A percentile compares a stretch with the other conserved stretches of the same genome.
phyloP scores from a whole-genome alignment of 2,329 filamentous ascomycete genomes.

The Incumbomyces delicatus region DNA sequence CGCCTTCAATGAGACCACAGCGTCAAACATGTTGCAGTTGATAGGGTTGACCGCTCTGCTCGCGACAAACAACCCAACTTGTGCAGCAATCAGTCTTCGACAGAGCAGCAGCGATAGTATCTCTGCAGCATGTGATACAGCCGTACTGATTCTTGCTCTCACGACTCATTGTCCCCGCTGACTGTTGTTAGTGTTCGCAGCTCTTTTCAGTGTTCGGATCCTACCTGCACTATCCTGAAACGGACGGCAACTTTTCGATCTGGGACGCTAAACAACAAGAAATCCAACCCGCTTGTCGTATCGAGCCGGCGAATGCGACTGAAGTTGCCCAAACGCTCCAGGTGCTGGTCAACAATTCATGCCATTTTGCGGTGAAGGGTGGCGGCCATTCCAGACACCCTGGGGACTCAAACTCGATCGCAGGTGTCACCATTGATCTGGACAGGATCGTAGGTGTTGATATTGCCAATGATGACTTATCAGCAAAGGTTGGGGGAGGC shows the following conservation, averaged over 20 bases:
- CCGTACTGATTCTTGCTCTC: neutral
- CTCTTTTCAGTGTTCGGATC: neutral
- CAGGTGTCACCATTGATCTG: conserved; percentile 29
- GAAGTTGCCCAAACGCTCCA: conserved; percentile 26
- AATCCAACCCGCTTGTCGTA: conserved; percentile 24
- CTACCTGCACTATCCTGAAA: conserved; percentile 3
- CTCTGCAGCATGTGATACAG: neutral
- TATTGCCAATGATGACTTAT: conserved; percentile 22
- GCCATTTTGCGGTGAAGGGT: conserved; percentile 45
- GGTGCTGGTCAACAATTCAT: conserved; percentile 21
- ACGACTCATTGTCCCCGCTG: neutral
- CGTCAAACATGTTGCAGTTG: too few species aligned
- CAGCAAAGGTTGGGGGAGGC: conserved; percentile 26
- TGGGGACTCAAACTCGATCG: conserved; percentile 42
- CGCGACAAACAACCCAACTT: neutral
- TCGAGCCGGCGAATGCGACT: conserved; percentile 22
- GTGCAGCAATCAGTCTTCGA: neutral
- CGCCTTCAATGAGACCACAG: too few species aligned
- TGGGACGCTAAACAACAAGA: conserved; percentile 11
- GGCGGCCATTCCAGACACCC: conserved; percentile 50
- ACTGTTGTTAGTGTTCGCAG: neutral
- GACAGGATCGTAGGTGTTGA: conserved; percentile 23
- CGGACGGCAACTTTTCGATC: conserved; percentile 5
- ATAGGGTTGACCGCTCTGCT: neutral
- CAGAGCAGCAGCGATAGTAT: neutral